Evolutionary conservation across 176 grass and related monocot genomes (phyloP).

Genomic region (Carex kokanica): DNA sequence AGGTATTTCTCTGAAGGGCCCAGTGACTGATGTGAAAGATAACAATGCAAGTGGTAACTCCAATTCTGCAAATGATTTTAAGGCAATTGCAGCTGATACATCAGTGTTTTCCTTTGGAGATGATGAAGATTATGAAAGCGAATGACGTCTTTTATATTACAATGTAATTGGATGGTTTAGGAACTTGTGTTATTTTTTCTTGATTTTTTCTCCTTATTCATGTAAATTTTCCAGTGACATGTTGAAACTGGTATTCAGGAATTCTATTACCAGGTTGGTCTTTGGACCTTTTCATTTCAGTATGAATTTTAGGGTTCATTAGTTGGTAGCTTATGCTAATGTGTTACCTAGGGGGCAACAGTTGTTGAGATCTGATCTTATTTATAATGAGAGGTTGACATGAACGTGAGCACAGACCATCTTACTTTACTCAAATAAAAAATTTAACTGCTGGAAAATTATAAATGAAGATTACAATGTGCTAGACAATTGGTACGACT

Average conservation of each 20-base stretch:
- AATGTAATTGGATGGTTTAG: not conserved
- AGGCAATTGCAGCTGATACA: slow-evolving; percentile 84
- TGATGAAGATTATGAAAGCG: slow-evolving; percentile 88
- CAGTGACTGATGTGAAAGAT: not conserved
- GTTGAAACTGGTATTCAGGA: not conserved
- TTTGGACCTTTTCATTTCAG: not conserved
- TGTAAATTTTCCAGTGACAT: slow-evolving; percentile 6
- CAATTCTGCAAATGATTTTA: slow-evolving; percentile 75
- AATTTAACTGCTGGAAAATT: not conserved
- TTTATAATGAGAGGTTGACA: slow-evolving; percentile 6
- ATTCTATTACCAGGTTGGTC: not conserved
- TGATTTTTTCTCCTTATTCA: not conserved
- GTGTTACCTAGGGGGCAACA: not conserved
- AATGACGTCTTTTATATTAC: slow-evolving; percentile 32
- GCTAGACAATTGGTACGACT: not conserved
- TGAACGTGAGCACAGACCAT: not conserved
- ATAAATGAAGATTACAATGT: not conserved
- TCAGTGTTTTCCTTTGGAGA: slow-evolving; percentile 92
- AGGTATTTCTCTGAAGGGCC: slow-evolving; percentile 16
- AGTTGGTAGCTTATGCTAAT: not conserved
- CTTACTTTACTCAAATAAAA: not conserved
- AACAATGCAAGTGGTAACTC: slow-evolving; percentile 31
- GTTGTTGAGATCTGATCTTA: not conserved
- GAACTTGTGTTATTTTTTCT: not conserved
- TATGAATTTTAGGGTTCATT: not conserved